A percentile compares a stretch with the other conserved stretches of the same genome.
Evolutionary conservation across 805 yeast species (phyloP).

Genomic region (Saccharomycopsis sp.): DNA sequence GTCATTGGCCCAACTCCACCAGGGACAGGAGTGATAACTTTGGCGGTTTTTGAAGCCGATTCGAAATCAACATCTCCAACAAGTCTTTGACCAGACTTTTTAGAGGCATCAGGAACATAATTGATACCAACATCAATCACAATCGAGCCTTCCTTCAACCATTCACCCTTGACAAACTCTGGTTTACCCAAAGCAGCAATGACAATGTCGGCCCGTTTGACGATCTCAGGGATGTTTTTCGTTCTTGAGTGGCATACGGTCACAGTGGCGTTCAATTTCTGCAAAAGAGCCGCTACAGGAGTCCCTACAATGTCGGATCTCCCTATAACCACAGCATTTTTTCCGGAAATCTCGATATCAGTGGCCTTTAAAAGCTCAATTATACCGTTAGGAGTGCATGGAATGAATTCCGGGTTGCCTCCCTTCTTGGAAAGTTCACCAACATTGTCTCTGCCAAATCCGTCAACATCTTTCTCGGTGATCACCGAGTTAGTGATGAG

Average conservation of each 20-base stretch:
- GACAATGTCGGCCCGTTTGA: conserved; percentile 74
- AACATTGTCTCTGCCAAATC: conserved; percentile 80
- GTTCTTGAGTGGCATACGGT: conserved; percentile 80
- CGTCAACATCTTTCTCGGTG: conserved; percentile 88
- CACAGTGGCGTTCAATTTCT: conserved; percentile 70
- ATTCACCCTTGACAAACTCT: conserved; percentile 75
- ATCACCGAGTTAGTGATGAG: conserved; percentile 74
- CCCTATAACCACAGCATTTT: conserved; percentile 86
- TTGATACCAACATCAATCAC: conserved; percentile 96
- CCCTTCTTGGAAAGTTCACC: conserved; percentile 88
- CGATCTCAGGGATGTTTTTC: conserved; percentile 47
- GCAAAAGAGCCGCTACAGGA: conserved; percentile 81
- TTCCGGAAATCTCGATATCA: conserved; percentile 64
- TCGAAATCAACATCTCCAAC: conserved; percentile 95
- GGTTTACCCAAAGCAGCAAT: conserved; percentile 91
- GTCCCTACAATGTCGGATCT: conserved; percentile 95
- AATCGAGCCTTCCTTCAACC: conserved; percentile 79
- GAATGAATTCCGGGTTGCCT: conserved; percentile 75
- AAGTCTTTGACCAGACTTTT: conserved; percentile 71
- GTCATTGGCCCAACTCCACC: conserved; percentile 99
- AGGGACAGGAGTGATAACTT: conserved; percentile 89
- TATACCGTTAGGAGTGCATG: conserved; percentile 95
- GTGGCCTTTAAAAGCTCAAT: conserved; percentile 71
- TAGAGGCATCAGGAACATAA: conserved; percentile 67
- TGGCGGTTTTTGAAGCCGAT: conserved; percentile 54